These are phyloP conservation scores for Rhynchospora tenuis DNA, from an alignment of 176 grass and related monocot genomes.

Conservation along the genomic window DNA sequence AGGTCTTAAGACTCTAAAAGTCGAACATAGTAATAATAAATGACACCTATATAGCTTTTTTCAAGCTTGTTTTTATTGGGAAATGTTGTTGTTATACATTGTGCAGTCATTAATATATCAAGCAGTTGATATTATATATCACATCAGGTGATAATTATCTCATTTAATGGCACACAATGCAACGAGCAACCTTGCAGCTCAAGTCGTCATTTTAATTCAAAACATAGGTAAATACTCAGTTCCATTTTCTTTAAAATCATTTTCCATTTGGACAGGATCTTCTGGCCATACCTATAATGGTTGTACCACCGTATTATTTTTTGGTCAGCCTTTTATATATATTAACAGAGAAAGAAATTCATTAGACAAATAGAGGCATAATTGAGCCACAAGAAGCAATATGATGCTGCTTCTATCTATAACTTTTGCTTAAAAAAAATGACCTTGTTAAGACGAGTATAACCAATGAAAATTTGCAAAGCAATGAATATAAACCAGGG, in stretches of 20 bases:
- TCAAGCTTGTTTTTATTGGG: background rate
- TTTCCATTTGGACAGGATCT: background rate
- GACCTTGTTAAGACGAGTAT: background rate
- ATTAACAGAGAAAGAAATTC: background rate
- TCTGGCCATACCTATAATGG: background rate
- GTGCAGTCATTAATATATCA: background rate
- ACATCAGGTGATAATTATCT: background rate
- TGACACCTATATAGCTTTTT: background rate
- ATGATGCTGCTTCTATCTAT: background rate
- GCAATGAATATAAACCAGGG: background rate
- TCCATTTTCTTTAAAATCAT: background rate
- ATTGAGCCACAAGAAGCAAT: background rate
- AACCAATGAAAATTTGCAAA: background rate
- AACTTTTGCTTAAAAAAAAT: background rate
- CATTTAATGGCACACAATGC: background rate
- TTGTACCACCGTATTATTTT: background rate
- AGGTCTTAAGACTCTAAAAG: background rate
- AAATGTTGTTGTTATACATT: background rate
- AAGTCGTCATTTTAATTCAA: background rate
- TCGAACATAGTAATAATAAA: conserved; percentile 9
- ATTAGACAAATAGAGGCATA: background rate
- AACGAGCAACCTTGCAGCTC: background rate
- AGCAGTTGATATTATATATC: background rate
- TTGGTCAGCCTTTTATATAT: background rate
- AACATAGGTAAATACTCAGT: background rate